Percentiles rank a stretch among this genome's conserved stretches.
phyloP scores from a whole-genome alignment of 164 flowering plant genomes.

The Vitis labrusca region DNA sequence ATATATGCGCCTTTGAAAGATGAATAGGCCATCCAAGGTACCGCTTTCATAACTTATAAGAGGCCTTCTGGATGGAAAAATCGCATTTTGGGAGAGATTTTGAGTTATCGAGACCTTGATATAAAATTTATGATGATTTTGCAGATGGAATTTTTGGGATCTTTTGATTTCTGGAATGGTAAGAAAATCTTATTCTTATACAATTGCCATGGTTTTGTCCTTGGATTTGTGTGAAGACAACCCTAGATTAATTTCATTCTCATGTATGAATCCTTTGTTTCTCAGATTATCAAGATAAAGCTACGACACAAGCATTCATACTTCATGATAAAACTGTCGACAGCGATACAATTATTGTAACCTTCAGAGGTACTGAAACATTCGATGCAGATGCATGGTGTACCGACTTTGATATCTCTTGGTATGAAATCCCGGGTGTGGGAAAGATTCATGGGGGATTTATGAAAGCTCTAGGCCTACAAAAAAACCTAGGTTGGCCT shows the following conservation, averaged over 20 bases:
- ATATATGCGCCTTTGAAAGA: too few species aligned
- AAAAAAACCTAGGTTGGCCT: conserved; percentile 53
- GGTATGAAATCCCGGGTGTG: conserved; percentile 49
- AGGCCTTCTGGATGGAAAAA: too few species aligned
- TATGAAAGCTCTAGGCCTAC: conserved; percentile 67
- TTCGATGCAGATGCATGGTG: conserved; percentile 63
- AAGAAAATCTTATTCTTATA: conserved; percentile 1
- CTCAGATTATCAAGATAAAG: conserved; percentile 40
- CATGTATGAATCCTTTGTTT: background rate
- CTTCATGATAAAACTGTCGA: conserved; percentile 32
- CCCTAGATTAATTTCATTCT: too few species aligned
- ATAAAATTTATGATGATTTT: background rate
- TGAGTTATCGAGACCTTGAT: too few species aligned
- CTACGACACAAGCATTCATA: conserved; percentile 60
- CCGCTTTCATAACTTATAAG: too few species aligned
- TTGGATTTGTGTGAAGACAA: too few species aligned
- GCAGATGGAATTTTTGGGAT: conserved; percentile 56
- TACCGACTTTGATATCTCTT: conserved; percentile 58
- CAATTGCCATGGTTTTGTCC: background rate
- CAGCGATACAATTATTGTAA: conserved; percentile 38
- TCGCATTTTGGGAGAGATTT: too few species aligned
- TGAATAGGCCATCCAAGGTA: too few species aligned
- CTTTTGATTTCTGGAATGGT: conserved; percentile 55
- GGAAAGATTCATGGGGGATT: conserved; percentile 70
- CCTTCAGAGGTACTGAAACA: conserved; percentile 67